phyloP scores from a whole-genome alignment of 257 asterid genomes.

The Agastache rugosa region DNA sequence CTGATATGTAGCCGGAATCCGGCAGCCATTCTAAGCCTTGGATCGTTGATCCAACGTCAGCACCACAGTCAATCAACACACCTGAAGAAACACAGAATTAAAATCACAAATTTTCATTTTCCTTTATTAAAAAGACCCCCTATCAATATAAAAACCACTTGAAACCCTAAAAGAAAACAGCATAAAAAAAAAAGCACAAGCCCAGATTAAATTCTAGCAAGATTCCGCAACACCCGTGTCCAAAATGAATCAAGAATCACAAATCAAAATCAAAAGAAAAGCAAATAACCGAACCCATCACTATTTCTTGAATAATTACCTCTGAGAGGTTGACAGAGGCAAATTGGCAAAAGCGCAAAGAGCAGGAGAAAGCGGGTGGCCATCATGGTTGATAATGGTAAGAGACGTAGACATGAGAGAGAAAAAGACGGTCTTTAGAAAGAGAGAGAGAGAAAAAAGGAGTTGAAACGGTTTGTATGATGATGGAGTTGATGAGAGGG shows the following conservation, averaged over 20 bases:
- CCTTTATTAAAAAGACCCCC: background rate
- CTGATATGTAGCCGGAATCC: constrained; percentile 54
- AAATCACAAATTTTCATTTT: background rate
- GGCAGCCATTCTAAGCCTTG: constrained; percentile 69
- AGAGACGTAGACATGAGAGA: constrained; percentile 33
- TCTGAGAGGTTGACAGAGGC: constrained; percentile 54
- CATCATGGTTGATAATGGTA: constrained; percentile 34
- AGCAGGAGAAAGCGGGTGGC: constrained; percentile 43
- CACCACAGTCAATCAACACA: constrained; percentile 74
- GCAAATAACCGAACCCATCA: background rate
- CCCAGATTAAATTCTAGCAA: constrained; percentile 33
- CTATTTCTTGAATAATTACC: constrained; percentile 44
- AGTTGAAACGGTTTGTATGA: constrained; percentile 29
- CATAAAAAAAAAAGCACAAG: constrained; percentile 17
- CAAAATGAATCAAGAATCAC: constrained; percentile 13
- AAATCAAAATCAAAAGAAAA: background rate
- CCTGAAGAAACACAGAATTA: constrained; percentile 47
- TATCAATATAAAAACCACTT: background rate
- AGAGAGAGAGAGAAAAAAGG: constrained; percentile 8
- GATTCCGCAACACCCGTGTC: constrained; percentile 1
- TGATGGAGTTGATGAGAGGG: constrained; percentile 37
- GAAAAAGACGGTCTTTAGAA: constrained; percentile 20
- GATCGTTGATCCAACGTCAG: constrained; percentile 45
- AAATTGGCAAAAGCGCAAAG: constrained; percentile 46
- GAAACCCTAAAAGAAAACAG: constrained; percentile 2